Percentiles rank a stretch among this genome's conserved stretches.
phyloP scores from a whole-genome alignment of 2,329 filamentous ascomycete genomes.

The Paecilomyces variotii region DNA sequence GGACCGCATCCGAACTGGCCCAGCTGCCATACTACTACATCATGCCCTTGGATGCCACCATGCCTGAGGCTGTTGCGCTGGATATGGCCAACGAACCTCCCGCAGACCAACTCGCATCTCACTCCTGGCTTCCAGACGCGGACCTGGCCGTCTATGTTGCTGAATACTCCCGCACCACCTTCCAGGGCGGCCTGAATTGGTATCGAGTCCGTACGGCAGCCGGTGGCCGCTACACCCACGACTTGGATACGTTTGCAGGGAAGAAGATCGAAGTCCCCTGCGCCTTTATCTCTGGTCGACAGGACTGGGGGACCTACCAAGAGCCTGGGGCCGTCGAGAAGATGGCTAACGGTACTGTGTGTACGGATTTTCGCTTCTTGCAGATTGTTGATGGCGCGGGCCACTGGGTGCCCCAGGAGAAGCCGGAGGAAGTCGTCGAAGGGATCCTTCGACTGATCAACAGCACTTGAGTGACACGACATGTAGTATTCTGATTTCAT shows the following conservation, averaged over 20 bases:
- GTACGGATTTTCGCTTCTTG: constrained; percentile 46
- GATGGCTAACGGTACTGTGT: constrained; percentile 40
- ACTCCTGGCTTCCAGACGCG: constrained; percentile 49
- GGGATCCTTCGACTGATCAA: constrained; percentile 38
- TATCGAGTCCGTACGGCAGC: constrained; percentile 54
- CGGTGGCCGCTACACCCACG: constrained; percentile 34
- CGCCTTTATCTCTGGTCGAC: constrained; percentile 52
- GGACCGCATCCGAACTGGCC: constrained; percentile 50
- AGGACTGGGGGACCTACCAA: constrained; percentile 63
- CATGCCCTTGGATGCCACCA: constrained; percentile 50
- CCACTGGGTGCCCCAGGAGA: constrained; percentile 64
- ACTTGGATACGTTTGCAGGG: constrained; percentile 53
- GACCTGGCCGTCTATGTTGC: constrained; percentile 53
- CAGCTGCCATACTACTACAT: constrained; percentile 62
- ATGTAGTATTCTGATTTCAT: not conserved
- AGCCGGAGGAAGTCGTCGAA: constrained; percentile 46
- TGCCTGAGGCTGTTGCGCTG: constrained; percentile 50
- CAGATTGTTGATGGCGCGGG: constrained; percentile 53
- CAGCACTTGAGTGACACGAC: not conserved
- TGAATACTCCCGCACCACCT: constrained; percentile 56
- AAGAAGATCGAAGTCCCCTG: constrained; percentile 54
- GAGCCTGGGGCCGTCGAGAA: constrained; percentile 56
- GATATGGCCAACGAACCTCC: constrained; percentile 46
- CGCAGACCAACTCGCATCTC: constrained; percentile 29
- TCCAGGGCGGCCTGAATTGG: constrained; percentile 61